Evolutionary conservation across 257 asterid genomes (phyloP), one percentile per base, ranked within the genome.

Genomic region (Ehretia macrophylla): DNA sequence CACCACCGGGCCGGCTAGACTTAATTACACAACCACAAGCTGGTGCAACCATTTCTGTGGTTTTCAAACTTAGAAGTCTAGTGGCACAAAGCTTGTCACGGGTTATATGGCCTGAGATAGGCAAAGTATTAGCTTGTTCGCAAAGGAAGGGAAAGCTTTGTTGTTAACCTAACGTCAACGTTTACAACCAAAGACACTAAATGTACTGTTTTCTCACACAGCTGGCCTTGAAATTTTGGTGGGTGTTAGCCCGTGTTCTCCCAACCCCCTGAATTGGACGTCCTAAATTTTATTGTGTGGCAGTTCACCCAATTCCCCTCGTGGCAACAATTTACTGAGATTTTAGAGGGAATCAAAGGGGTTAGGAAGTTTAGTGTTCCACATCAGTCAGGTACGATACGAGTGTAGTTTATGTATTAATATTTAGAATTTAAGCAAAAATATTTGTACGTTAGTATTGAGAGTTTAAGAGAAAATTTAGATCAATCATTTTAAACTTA

Each of bases 81-180:
- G 35, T 27, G 35, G 35, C 35, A 27, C 35, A 52, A 52, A 14
- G 8, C n/a, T 13, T 21, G 38, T 52, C 57, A 52, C 35, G 57
- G 57, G 57, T 52, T 52, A 21, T 52, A 21, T 20, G 35, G 35
- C 35, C 37, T 51, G 37, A 19, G 23, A 4, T 21, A 20, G 35
- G 10, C 6, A 16, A 51, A 51, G 10, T 51, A 10, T 19, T 17
- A 19, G 27, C 5, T 21, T 20, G 56, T 21, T 20, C 16, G 10
- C 2, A 20, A 51, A 51, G 56, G 56, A 51, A 51, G 23, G 12
- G n/a, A 0, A 51, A 12, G 32, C n/a, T 27, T 27, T 27, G 35
- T 21, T 52, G 38, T 21, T 22, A 52, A 52, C 57, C 57, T 52
- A 52, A 52, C 38, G 11, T n/a, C n/a, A n/a, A n/a, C n/a, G n/a